phyloP scores from a whole-genome alignment of 1,284 basidiomycete genomes.

The Apiotrichum mycotoxinovorans region DNA sequence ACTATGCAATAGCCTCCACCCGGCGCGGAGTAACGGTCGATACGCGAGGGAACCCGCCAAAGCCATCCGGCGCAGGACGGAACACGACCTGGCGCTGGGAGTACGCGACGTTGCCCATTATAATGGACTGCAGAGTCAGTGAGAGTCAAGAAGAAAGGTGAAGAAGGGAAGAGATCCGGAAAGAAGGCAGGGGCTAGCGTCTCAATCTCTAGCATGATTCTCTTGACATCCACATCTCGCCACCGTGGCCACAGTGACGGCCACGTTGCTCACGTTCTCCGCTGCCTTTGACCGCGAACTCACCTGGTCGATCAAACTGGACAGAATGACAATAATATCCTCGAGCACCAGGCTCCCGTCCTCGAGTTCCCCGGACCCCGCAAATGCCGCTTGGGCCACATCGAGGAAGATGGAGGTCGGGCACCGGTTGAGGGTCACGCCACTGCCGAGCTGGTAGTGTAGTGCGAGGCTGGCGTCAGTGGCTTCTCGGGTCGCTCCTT shows the following conservation, averaged over 20 bases:
- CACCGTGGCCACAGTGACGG: too few relatives aligned
- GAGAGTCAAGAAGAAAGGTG: background rate
- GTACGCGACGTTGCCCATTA: slow-evolving; percentile 42
- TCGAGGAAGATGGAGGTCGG: slow-evolving; percentile 41
- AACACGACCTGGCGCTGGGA: slow-evolving; percentile 40
- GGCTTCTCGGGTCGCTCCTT: too few relatives aligned
- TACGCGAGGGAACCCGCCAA: slow-evolving; percentile 41
- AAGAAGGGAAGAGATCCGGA: too few relatives aligned
- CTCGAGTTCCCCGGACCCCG: slow-evolving; percentile 40
- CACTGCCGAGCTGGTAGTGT: slow-evolving; percentile 26
- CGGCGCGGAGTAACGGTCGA: slow-evolving; percentile 26
- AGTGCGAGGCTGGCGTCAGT: slow-evolving; percentile 27
- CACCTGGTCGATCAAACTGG: slow-evolving; percentile 49
- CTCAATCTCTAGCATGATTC: too few relatives aligned
- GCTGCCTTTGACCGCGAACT: slow-evolving; percentile 12
- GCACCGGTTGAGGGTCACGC: slow-evolving; percentile 29
- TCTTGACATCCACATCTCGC: too few relatives aligned
- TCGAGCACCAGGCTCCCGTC: slow-evolving; percentile 35
- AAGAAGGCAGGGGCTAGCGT: too few relatives aligned
- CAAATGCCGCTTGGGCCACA: slow-evolving; percentile 29
- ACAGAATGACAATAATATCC: slow-evolving; percentile 44
- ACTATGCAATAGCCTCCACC: slow-evolving; percentile 13
- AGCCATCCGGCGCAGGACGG: slow-evolving; percentile 34
- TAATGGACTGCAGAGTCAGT: slow-evolving; percentile 27
- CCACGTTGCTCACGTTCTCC: background rate